Conservation (phyloP, 768 basidiomycete species). For the Podaxis rugospora region DNA sequence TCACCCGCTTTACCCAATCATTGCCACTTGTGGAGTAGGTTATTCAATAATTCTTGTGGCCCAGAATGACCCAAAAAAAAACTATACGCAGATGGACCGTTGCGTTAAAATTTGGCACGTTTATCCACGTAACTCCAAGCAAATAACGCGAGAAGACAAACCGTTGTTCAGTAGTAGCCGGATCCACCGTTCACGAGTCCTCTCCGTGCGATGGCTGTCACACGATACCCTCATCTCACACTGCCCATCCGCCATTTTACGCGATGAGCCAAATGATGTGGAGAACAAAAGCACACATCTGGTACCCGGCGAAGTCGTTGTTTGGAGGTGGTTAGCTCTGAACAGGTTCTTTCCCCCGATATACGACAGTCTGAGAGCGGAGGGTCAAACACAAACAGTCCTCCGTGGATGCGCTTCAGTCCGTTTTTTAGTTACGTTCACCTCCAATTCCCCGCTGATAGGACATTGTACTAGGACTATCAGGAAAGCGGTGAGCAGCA, state of each 20-base stretch:
- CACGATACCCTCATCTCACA: slow-evolving; percentile 52
- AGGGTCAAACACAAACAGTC: slow-evolving; percentile 21
- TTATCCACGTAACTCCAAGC: slow-evolving; percentile 26
- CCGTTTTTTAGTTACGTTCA: slow-evolving; percentile 18
- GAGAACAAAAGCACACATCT: slow-evolving; percentile 24
- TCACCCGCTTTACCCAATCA: slow-evolving; percentile 55
- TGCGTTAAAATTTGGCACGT: slow-evolving; percentile 74
- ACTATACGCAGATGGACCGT: slow-evolving; percentile 54
- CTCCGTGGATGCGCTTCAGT: slow-evolving; percentile 62
- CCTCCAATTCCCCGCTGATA: not conserved
- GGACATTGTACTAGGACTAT: slow-evolving; percentile 49
- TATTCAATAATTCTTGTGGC: not conserved
- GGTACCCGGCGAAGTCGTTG: slow-evolving; percentile 46
- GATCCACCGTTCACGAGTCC: slow-evolving; percentile 61
- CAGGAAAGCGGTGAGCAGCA: slow-evolving; percentile 61
- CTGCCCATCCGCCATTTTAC: slow-evolving; percentile 49
- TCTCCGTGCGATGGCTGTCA: slow-evolving; percentile 62
- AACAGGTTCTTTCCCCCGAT: slow-evolving; percentile 58
- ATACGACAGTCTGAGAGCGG: slow-evolving; percentile 19
- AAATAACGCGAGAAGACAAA: slow-evolving; percentile 61
- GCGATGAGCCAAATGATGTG: slow-evolving; percentile 17
- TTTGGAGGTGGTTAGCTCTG: slow-evolving; percentile 69
- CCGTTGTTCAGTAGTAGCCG: slow-evolving; percentile 67
- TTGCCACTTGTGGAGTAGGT: slow-evolving; percentile 77
- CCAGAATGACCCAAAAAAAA: not conserved